A percentile compares a stretch with the other conserved stretches of the same genome.
phyloP scores from a whole-genome alignment of 1,139 yeast genomes.

The Protomyces macrosporus region DNA sequence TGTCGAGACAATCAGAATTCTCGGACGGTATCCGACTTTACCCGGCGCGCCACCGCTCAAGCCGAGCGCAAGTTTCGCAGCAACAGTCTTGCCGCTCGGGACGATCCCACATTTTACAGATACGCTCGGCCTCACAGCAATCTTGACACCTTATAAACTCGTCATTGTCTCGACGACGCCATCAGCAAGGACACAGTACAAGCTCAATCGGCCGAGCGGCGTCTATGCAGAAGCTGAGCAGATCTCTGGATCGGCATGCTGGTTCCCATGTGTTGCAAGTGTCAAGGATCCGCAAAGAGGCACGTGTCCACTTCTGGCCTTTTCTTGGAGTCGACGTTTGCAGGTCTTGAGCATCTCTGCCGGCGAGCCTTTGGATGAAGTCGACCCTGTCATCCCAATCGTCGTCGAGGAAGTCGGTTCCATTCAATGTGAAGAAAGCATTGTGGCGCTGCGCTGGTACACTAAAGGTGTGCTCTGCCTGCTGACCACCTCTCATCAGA shows the following conservation, averaged over 20 bases:
- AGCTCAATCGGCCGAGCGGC: slow-evolving; percentile 9
- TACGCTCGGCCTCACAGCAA: slow-evolving; percentile 55
- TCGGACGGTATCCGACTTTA: slow-evolving; percentile 44
- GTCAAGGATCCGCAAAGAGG: not conserved
- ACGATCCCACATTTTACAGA: slow-evolving; percentile 51
- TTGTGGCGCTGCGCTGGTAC: slow-evolving; percentile 60
- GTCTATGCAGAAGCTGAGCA: slow-evolving; percentile 2
- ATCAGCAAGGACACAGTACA: slow-evolving; percentile 50
- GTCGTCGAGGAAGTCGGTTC: slow-evolving; percentile 30
- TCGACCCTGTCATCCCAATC: not conserved
- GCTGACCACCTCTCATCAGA: slow-evolving; percentile 48
- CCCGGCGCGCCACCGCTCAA: slow-evolving; percentile 32
- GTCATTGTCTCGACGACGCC: slow-evolving; percentile 56
- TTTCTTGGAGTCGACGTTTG: slow-evolving; percentile 58
- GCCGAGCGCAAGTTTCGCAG: slow-evolving; percentile 42
- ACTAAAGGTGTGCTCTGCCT: slow-evolving; percentile 48
- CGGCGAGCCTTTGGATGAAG: slow-evolving; percentile 33
- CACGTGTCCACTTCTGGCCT: slow-evolving; percentile 52
- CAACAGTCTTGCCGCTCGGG: slow-evolving; percentile 53
- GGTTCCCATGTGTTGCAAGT: slow-evolving; percentile 10
- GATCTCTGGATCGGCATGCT: slow-evolving; percentile 9
- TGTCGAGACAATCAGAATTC: slow-evolving; percentile 48
- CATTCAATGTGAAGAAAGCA: slow-evolving; percentile 40
- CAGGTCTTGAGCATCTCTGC: slow-evolving; percentile 52
- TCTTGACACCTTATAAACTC: slow-evolving; percentile 52